Base-by-base conservation (phyloP, 2,329 filamentous ascomycete genomes). In the Chrysoporthe deuterocubensis region DNA sequence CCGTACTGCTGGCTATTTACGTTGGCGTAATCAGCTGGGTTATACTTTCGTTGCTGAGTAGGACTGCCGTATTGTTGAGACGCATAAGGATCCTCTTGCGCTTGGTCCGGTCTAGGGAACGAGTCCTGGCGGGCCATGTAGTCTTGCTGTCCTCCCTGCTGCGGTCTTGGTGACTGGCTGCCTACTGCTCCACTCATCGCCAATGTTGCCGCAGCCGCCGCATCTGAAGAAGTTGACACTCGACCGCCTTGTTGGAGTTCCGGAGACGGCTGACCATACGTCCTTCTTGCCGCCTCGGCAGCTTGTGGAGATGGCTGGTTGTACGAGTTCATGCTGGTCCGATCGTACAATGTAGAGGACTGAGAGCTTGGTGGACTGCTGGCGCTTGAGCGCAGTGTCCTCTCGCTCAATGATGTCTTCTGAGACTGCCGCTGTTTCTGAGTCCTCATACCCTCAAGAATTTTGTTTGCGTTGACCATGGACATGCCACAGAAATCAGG, bases 401-500 rank as follows among this genome's bases (percentile, higher is more conserved):
- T 86, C 62, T 89, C 88, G 69, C 85, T 87, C 78, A 95, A 83
- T 57, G 81, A 86, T 1, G 83, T 80, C 0, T 80, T 81, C 77
- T 88, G 87, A 64, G 84, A 83, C 79, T 91, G 84, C 62, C 83
- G 80, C 68, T 89, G 87, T 76, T 89, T 96, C 69, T 92, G 90
- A 62, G 89, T 89, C 75, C 93, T 89, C 73, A 97, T 92, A 62
- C 94, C 93, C 71, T 94, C 91, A 65, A 98, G 80, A 72, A 99
- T 97, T 76, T 96, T 90, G 78, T 97, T 98, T 56, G 96, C 96
- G 48, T 93, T 92, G 67, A 96, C 92, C 96, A 98, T 98, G 40
- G 94, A 96, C 94, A 99, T 99, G 73, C 96, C 96, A 78, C 96
- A 99, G 81, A 99, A 99, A 78, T 99, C 96, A 26, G 96, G 96